phyloP scores from a whole-genome alignment of 768 basidiomycete species.

The Lactarius psammicola region DNA sequence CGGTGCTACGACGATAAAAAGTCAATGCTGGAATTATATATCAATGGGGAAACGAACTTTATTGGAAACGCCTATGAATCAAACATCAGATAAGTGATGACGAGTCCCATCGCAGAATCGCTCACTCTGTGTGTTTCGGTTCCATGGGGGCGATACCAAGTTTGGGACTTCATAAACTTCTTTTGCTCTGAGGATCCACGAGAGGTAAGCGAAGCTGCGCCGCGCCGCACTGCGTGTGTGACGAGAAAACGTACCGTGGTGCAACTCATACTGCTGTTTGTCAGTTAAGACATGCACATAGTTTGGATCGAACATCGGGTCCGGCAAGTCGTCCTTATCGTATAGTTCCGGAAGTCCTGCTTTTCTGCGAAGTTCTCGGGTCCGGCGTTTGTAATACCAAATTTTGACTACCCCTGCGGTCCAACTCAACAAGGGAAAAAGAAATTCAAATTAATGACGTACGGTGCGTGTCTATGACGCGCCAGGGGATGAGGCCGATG shows the following conservation, averaged over 20 bases:
- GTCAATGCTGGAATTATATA: conserved; percentile 1
- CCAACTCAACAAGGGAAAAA: not conserved
- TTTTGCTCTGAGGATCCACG: conserved; percentile 52
- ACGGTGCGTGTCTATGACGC: conserved; percentile 76
- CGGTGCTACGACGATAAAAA: conserved; percentile 45
- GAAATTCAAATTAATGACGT: conserved; percentile 17
- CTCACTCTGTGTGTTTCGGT: conserved; percentile 74
- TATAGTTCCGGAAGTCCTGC: conserved; percentile 66
- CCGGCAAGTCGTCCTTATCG: conserved; percentile 78
- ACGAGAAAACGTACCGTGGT: conserved; percentile 53
- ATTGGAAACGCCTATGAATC: conserved; percentile 62
- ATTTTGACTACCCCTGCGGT: conserved; percentile 65
- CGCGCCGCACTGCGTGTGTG: not conserved
- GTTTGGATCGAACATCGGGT: conserved; percentile 68
- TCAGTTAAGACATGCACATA: conserved; percentile 70
- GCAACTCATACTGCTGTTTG: conserved; percentile 59
- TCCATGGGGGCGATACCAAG: conserved; percentile 86
- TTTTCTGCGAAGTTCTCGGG: conserved; percentile 54
- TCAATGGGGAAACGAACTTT: conserved; percentile 42
- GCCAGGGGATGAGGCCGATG: conserved; percentile 74
- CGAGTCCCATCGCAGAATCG: conserved; percentile 17
- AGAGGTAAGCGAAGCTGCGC: conserved; percentile 15
- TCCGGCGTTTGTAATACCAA: conserved; percentile 67
- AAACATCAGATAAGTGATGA: conserved; percentile 37
- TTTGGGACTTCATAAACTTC: conserved; percentile 67